A percentile compares a stretch with the other conserved stretches of the same genome.
Evolutionary conservation across 176 grass and related monocot species (phyloP).

Genomic region (Triticum dicoccoides): DNA sequence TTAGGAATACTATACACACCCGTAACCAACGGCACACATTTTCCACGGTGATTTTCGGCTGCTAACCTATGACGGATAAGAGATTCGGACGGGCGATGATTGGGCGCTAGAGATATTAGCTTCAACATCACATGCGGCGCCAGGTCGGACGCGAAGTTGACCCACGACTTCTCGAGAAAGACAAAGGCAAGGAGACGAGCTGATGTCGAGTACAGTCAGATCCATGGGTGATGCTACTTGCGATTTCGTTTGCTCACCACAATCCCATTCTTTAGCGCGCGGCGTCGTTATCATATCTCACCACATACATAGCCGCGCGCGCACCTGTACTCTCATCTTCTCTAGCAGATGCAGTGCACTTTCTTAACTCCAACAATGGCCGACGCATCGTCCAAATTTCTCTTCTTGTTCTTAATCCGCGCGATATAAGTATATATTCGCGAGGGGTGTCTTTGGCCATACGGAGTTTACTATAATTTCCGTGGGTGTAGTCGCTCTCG

Average conservation of each 20-base stretch:
- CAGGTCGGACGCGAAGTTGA: slow-evolving; percentile 33
- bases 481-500: neutral
- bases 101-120: neutral
- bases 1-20: neutral
- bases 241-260: slow-evolving; percentile 25
- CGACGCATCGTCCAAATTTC: neutral
- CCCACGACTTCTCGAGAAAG: slow-evolving; percentile 1
- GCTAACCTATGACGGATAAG: neutral
- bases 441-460: neutral
- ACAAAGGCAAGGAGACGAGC: neutral
- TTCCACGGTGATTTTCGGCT: slow-evolving; percentile 15
- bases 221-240: neutral
- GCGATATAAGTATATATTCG: neutral
- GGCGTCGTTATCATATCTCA: neutral
- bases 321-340: too few species aligned
- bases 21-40: neutral
- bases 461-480: neutral
- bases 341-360: neutral
- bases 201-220: slow-evolving; percentile 37
- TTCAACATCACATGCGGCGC: slow-evolving; percentile 10
- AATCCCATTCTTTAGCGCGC: slow-evolving; percentile 15
- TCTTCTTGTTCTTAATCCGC: neutral
- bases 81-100: neutral
- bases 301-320: neutral
- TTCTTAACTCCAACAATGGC: neutral